phyloP scores from a whole-genome alignment of 805 yeast genomes.

The Saccharomycopsis schoenii region DNA sequence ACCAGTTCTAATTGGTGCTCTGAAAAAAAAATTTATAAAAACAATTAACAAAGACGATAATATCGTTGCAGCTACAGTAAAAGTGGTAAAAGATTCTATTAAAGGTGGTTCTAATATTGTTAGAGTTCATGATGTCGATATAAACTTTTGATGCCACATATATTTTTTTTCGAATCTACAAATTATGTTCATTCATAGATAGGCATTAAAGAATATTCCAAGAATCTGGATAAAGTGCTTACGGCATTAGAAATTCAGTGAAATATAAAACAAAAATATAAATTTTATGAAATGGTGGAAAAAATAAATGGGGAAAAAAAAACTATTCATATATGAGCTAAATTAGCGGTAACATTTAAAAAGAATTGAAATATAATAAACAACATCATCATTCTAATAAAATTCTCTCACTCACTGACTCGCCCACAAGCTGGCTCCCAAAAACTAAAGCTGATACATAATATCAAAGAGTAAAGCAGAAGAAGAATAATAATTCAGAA shows the following conservation, averaged over 20 bases:
- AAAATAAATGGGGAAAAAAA: neutral
- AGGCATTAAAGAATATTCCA: neutral
- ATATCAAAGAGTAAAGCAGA: neutral
- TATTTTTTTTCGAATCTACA: too few relatives aligned
- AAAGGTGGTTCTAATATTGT: slow-evolving; percentile 71
- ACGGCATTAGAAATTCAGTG: neutral
- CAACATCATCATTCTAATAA: neutral
- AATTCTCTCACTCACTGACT: slow-evolving; percentile 1
- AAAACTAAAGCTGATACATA: slow-evolving; percentile 23
- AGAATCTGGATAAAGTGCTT: neutral
- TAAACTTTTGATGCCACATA: neutral
- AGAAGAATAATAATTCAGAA: neutral
- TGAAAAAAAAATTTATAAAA: slow-evolving; percentile 83
- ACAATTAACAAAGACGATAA: slow-evolving; percentile 30
- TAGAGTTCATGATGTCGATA: slow-evolving; percentile 73
- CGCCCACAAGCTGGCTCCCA: neutral
- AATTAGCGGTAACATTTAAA: neutral
- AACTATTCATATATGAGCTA: neutral
- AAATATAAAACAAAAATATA: neutral
- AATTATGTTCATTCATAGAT: neutral
- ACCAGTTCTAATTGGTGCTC: slow-evolving; percentile 76
- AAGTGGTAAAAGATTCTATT: slow-evolving; percentile 63
- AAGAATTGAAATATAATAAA: neutral
- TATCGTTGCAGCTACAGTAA: slow-evolving; percentile 57
- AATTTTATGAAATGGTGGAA: neutral